Evolutionary conservation across 108 stramenopile species (phyloP).

Genomic region (Cyclotella cryptica): DNA sequence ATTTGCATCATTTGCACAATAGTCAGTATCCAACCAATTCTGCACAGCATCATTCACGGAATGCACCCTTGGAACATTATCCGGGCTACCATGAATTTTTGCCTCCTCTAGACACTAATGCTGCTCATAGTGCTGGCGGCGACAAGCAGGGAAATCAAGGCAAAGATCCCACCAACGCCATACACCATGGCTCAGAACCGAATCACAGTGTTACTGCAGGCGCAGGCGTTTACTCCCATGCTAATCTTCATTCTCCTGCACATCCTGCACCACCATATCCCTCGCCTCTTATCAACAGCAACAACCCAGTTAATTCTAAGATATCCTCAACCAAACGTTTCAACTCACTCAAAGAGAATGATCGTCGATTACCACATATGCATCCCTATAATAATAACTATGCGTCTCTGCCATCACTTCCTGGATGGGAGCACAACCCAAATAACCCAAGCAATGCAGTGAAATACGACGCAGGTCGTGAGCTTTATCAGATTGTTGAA

Average conservation of each 20-base stretch:
- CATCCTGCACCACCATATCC: background rate
- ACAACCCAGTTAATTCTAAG: background rate
- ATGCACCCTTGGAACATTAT: background rate
- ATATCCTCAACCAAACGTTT: too few relatives aligned
- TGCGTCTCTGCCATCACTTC: background rate
- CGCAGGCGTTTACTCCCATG: background rate
- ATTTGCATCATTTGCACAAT: background rate
- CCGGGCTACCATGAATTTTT: conserved; percentile 5
- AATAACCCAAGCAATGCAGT: background rate
- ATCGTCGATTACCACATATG: background rate
- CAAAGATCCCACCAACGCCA: background rate
- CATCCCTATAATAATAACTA: background rate
- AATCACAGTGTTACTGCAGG: too few relatives aligned
- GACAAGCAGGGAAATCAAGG: background rate
- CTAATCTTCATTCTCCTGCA: background rate
- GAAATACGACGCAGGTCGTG: background rate
- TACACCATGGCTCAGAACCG: background rate
- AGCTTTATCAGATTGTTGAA: background rate
- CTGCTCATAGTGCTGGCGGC: background rate
- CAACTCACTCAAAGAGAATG: conserved; percentile 1
- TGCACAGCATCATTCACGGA: background rate
- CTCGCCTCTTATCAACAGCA: background rate
- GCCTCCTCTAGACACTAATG: background rate
- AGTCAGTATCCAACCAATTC: background rate
- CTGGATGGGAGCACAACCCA: background rate